A percentile compares a stretch with the other conserved stretches of the same genome.
These are phyloP conservation scores for Cyberlindnera amylophila DNA, from an alignment of 805 yeast genomes.

Conservation along the genomic window DNA sequence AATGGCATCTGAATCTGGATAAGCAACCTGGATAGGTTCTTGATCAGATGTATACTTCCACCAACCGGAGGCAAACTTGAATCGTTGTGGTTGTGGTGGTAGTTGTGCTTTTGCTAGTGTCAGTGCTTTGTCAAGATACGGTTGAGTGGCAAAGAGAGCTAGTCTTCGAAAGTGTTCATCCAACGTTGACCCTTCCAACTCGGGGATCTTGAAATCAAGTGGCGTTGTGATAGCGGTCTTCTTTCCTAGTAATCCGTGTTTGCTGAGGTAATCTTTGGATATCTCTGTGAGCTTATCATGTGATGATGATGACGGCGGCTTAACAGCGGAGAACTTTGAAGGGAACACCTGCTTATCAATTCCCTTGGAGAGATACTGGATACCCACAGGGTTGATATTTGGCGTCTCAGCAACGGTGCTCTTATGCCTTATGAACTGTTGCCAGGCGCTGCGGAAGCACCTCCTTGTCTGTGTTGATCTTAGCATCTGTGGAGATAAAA, in stretches of 20 bases:
- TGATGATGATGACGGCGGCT: no score
- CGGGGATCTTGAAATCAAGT: constrained; percentile 59
- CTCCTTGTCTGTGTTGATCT: not conserved
- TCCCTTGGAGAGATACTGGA: constrained; percentile 63
- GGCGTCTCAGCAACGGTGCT: constrained; percentile 36
- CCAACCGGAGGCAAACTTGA: constrained; percentile 78
- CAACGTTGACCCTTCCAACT: constrained; percentile 63
- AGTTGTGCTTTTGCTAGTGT: constrained; percentile 36
- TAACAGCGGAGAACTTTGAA: constrained; percentile 20
- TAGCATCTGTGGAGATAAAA: constrained; percentile 1
- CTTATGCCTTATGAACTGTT: not conserved
- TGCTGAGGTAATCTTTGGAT: constrained; percentile 55
- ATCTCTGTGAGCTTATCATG: constrained; percentile 40
- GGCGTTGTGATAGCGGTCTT: constrained; percentile 61
- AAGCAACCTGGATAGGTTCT: constrained; percentile 52
- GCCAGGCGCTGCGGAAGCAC: not conserved
- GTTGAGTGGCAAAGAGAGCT: constrained; percentile 56
- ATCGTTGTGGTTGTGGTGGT: constrained; percentile 43
- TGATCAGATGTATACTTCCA: constrained; percentile 57
- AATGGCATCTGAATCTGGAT: constrained; percentile 66
- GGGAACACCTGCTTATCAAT: constrained; percentile 59
- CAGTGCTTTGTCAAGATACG: constrained; percentile 52
- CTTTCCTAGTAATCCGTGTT: constrained; percentile 72
- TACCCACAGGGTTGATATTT: constrained; percentile 71
- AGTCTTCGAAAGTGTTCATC: constrained; percentile 83